Base-by-base conservation (phyloP, 2,329 filamentous ascomycete species). In the Colletotrichum somersetense region DNA sequence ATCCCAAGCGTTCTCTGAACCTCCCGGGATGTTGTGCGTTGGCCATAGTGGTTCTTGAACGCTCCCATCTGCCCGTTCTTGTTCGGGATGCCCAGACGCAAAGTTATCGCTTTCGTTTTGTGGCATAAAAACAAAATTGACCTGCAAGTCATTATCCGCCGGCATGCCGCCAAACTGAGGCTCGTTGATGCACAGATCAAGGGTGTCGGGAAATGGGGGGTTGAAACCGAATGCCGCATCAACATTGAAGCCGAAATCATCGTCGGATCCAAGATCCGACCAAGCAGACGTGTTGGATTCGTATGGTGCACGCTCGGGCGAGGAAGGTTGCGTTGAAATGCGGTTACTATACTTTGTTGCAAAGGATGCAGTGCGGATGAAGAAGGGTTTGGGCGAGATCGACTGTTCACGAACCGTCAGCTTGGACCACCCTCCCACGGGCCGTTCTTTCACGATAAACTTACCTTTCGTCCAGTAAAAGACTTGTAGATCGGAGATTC, bases 401-500 rank as follows among this genome's bases (percentile, higher is more conserved):
- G 52, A 44, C 68, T 71, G 40, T 42, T 33, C n/a, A 42, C 38
- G 5, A 30, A 14, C 23, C 30, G 53, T 71, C 33, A 71, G 58
- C 52, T 38, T n/a, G 12, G 26, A 26, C 52, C 35, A 11, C 12
- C n/a, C 35, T 10, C 6, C 30, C 40, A 18, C 14, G 48, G 3
- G 20, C 3, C 3, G 3, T 11, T 20, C 40, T 44, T 40, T 11
- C n/a, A 5, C 16, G 5, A 35, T 12, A 11, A 46, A 12, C 66
- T 55, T 63, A 72, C 69, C 33, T 48, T 72, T 11, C 33, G 55
- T 20, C 66, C 52, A 2, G 35, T n/a, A 7, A 55, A 59, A n/a
- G 69, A 72, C 66, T 69, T 72, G 59, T 72, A 72, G 30, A 69
- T 20, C 12, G 69, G 69, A 16, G 69, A 72, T 26, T 72, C 69